phyloP scores from a whole-genome alignment of 2,329 filamentous ascomycete species.

The Emericellopsis atlantica region DNA sequence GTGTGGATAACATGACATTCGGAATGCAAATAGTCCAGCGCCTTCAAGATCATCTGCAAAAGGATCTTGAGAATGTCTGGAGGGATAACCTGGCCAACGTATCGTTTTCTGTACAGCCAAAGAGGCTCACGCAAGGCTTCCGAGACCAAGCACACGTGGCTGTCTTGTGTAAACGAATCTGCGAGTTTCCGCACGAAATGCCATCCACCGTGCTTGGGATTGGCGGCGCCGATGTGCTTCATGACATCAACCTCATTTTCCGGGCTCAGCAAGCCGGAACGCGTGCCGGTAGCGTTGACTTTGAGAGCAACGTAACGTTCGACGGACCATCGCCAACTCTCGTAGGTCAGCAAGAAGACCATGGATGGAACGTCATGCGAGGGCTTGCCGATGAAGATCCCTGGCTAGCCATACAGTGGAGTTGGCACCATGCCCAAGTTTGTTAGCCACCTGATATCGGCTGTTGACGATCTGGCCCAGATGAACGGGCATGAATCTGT shows the following conservation, averaged over 20 bases:
- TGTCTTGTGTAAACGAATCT: slow-evolving; percentile 6
- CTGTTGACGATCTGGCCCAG: slow-evolving; percentile 7
- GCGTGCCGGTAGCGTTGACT: slow-evolving; percentile 4
- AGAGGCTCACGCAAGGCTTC: slow-evolving; percentile 11
- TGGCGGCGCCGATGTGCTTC: slow-evolving; percentile 5
- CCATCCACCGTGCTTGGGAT: slow-evolving; percentile 6
- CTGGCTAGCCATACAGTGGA: slow-evolving; percentile 12
- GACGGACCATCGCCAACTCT: slow-evolving; percentile 9
- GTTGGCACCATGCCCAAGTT: slow-evolving; percentile 8
- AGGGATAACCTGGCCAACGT: slow-evolving; percentile 7
- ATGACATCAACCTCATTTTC: slow-evolving; percentile 8
- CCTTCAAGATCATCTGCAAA: slow-evolving; percentile 9
- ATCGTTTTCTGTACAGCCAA: slow-evolving; percentile 10
- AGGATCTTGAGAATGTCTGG: slow-evolving; percentile 8
- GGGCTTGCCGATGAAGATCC: slow-evolving; percentile 6
- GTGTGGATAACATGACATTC: slow-evolving; percentile 10
- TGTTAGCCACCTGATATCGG: slow-evolving; percentile 9
- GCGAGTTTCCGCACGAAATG: slow-evolving; percentile 9
- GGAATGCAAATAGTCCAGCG: slow-evolving; percentile 10
- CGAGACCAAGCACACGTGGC: slow-evolving; percentile 8
- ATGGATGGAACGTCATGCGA: too few relatives aligned
- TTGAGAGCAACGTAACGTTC: slow-evolving; percentile 11
- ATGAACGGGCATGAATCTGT: slow-evolving; percentile 7
- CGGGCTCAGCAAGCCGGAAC: background rate
- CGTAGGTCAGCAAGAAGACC: background rate